phyloP scores from a whole-genome alignment of 805 yeast species.

The Saccharomycopsis guyanensis region DNA sequence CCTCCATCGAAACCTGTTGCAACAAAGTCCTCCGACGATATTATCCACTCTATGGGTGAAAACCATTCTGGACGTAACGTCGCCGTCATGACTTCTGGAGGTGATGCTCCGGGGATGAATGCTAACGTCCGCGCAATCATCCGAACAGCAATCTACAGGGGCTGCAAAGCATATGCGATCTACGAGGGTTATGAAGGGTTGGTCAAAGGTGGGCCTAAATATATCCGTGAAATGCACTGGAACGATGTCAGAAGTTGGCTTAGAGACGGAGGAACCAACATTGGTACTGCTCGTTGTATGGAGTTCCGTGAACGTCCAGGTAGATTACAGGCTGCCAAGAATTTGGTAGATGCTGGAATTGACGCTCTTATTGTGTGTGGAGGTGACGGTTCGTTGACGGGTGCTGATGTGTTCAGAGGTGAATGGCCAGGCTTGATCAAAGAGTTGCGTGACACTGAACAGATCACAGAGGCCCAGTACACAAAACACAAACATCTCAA shows the following conservation, averaged over 20 bases:
- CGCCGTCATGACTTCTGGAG: conserved; percentile 77
- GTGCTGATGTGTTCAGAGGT: conserved; percentile 87
- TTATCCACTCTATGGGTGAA: not conserved
- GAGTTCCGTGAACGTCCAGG: conserved; percentile 84
- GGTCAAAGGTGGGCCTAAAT: conserved; percentile 51
- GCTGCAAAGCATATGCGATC: conserved; percentile 59
- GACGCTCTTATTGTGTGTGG: conserved; percentile 96
- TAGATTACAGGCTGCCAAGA: conserved; percentile 72
- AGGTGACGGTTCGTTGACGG: conserved; percentile 97
- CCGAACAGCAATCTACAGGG: conserved; percentile 55
- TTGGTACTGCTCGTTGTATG: conserved; percentile 92
- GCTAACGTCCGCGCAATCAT: conserved; percentile 70
- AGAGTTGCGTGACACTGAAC: conserved; percentile 54
- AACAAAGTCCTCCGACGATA: not conserved
- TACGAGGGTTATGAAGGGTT: conserved; percentile 73
- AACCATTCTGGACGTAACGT: conserved; percentile 36
- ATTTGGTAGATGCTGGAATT: conserved; percentile 80
- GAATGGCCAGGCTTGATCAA: conserved; percentile 89
- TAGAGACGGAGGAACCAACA: conserved; percentile 87
- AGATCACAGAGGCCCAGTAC: conserved; percentile 51
- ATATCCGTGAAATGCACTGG: conserved; percentile 76
- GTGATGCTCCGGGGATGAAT: conserved; percentile 80
- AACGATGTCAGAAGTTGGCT: conserved; percentile 92
- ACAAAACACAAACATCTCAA: conserved; percentile 58
- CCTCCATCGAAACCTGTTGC: conserved; percentile 23